A percentile compares a stretch with the other conserved stretches of the same genome.
phyloP scores from a whole-genome alignment of 2,329 filamentous ascomycete genomes.

The Aspergillus sp. region DNA sequence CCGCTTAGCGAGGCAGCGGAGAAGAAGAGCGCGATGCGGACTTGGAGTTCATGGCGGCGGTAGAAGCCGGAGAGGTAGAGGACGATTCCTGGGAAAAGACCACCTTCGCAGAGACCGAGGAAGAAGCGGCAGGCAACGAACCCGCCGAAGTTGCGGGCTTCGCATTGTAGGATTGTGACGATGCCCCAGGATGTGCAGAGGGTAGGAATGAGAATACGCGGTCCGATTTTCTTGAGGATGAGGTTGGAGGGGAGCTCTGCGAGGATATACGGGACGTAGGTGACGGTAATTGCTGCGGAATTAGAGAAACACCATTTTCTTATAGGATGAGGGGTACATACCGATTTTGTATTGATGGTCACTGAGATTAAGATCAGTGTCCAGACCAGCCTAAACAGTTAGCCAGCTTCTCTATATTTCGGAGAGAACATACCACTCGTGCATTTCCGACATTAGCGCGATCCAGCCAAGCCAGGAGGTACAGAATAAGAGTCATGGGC shows the following conservation, averaged over 20 bases:
- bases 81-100: conserved; percentile 48
- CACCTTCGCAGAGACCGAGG: conserved; percentile 65
- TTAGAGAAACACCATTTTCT: background rate
- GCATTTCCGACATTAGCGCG: conserved; percentile 20
- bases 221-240: conserved; percentile 19
- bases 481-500: conserved; percentile 18
- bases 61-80: conserved; percentile 28
- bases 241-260: conserved; percentile 19
- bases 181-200: conserved; percentile 42
- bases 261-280: conserved; percentile 19
- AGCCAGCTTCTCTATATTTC: background rate
- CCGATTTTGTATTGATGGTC: conserved; percentile 15
- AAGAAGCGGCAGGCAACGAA: conserved; percentile 54
- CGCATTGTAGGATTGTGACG: conserved; percentile 36
- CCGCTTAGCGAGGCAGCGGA: conserved; percentile 34
- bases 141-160: conserved; percentile 15
- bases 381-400: conserved; percentile 10
- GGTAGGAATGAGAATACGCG: conserved; percentile 32
- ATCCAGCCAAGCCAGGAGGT: conserved; percentile 18
- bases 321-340: background rate
- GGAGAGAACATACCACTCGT: conserved; percentile 10
- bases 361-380: conserved; percentile 15
- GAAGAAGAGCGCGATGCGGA: conserved; percentile 31
- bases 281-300: conserved; percentile 13
- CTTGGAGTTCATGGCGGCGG: conserved; percentile 27